Percentiles rank a stretch among this genome's conserved stretches.
Evolutionary conservation across 2,329 filamentous ascomycete genomes (phyloP).

Genomic region (Cladophialophora yegresii): DNA sequence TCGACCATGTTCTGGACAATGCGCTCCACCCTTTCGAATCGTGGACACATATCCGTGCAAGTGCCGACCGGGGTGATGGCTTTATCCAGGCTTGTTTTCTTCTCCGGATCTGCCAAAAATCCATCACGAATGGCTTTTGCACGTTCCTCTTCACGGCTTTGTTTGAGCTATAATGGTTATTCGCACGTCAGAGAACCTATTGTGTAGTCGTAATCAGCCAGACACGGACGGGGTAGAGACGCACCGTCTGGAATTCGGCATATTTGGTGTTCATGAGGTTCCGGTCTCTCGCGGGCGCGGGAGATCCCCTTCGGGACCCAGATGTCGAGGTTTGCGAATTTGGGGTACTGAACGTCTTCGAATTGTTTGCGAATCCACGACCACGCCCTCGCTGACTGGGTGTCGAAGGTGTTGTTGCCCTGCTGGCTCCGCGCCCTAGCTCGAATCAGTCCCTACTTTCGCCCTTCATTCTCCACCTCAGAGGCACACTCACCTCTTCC

Average conservation of each 20-base stretch:
- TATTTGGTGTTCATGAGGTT: slow-evolving; percentile 30
- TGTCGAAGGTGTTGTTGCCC: slow-evolving; percentile 6
- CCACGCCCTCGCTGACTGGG: slow-evolving; percentile 24
- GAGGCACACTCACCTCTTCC: slow-evolving; percentile 27
- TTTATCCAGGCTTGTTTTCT: slow-evolving; percentile 60
- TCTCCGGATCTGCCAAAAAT: slow-evolving; percentile 61
- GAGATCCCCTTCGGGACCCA: slow-evolving; percentile 24
- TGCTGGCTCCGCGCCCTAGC: slow-evolving; percentile 27
- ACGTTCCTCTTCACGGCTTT: slow-evolving; percentile 53
- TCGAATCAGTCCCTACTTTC: slow-evolving; percentile 8
- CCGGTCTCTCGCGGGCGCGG: slow-evolving; percentile 24
- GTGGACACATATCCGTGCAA: slow-evolving; percentile 66
- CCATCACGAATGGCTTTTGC: slow-evolving; percentile 55
- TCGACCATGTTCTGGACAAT: slow-evolving; percentile 65
- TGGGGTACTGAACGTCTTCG: slow-evolving; percentile 30
- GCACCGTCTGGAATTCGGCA: slow-evolving; percentile 32
- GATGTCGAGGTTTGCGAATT: slow-evolving; percentile 23
- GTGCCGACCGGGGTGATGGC: slow-evolving; percentile 64
- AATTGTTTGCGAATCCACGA: slow-evolving; percentile 24
- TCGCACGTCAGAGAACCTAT: slow-evolving; percentile 37
- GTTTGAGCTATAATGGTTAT: slow-evolving; percentile 48
- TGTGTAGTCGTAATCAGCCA: slow-evolving; percentile 29
- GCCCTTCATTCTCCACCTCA: background rate
- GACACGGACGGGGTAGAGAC: slow-evolving; percentile 23
- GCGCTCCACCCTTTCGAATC: slow-evolving; percentile 63